These are phyloP conservation scores for Wallacemonas collosoma DNA, from an alignment of 208 protist species.

Conservation along the genomic window DNA sequence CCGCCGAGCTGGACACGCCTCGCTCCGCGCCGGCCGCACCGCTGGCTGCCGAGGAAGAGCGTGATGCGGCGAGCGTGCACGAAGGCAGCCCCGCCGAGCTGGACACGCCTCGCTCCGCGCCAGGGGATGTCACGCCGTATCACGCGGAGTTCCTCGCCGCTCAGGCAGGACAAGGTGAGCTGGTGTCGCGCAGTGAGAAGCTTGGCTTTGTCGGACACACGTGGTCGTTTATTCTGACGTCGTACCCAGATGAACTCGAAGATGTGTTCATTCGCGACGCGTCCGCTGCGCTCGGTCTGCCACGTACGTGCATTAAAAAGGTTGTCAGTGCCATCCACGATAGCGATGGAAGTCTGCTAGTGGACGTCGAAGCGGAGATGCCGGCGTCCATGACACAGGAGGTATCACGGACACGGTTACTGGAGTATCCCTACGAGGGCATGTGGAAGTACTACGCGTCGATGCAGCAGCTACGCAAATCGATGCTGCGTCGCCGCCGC, in stretches of 20 bases:
- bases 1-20: slow-evolving; percentile 8
- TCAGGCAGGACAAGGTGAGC: neutral
- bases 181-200: slow-evolving; percentile 16
- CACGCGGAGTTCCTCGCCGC: neutral
- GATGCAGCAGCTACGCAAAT: slow-evolving; percentile 17
- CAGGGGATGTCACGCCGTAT: neutral
- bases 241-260: slow-evolving; percentile 3
- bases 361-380: slow-evolving; percentile 20
- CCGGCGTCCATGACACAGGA: slow-evolving; percentile 10
- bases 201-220: slow-evolving; percentile 23
- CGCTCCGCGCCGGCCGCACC: neutral
- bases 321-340: neutral
- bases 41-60: slow-evolving; percentile 4
- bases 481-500: slow-evolving; percentile 10
- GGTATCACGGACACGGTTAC: neutral
- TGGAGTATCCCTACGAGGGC: slow-evolving; percentile 19
- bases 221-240: slow-evolving; percentile 16
- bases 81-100: slow-evolving; percentile 10
- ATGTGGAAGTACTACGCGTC: slow-evolving; percentile 24
- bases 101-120: slow-evolving; percentile 9
- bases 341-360: slow-evolving; percentile 19
- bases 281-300: slow-evolving; percentile 1
- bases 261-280: slow-evolving; percentile 16
- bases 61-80: slow-evolving; percentile 6
- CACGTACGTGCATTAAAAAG: neutral